Conservation (phyloP, 2,329 filamentous ascomycete genomes). For the Beauveria varroae region DNA sequence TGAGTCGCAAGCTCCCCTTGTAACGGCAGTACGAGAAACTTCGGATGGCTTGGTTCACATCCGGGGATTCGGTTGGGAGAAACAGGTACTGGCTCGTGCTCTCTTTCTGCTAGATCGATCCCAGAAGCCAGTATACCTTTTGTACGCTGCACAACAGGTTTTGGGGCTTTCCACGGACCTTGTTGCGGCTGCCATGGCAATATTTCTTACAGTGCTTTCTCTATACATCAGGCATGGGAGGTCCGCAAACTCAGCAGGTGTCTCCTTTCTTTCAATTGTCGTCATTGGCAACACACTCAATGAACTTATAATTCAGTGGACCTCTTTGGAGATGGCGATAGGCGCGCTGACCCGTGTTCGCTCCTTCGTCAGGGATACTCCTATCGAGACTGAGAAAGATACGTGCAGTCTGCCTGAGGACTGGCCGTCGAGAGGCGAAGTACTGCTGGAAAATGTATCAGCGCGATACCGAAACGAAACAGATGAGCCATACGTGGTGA, state of each 20-base stretch:
- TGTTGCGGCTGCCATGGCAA: not conserved
- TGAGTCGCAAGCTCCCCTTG: not conserved
- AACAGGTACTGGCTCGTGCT: fast-evolving
- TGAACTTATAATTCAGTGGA: not conserved
- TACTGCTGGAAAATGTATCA: not conserved
- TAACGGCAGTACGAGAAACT: not conserved
- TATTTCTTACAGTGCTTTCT: not conserved
- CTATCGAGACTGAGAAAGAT: not conserved
- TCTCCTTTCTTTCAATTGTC: not conserved
- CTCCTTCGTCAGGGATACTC: not conserved
- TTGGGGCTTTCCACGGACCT: not conserved
- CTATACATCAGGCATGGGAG: not conserved
- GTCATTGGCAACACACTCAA: not conserved
- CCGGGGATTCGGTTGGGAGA: not conserved
- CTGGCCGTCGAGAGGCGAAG: not conserved
- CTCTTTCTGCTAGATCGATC: not conserved
- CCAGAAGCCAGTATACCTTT: not conserved
- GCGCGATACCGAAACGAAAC: not conserved
- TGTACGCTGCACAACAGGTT: not conserved
- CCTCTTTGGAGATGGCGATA: not conserved
- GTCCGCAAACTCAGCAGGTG: not conserved
- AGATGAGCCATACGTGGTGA: not conserved
- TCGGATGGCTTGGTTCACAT: not conserved
- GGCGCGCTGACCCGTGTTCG: not conserved
- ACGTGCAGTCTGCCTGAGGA: not conserved